Conservation (phyloP, 495 filamentous ascomycete species). For the Apodospora peruviana region DNA sequence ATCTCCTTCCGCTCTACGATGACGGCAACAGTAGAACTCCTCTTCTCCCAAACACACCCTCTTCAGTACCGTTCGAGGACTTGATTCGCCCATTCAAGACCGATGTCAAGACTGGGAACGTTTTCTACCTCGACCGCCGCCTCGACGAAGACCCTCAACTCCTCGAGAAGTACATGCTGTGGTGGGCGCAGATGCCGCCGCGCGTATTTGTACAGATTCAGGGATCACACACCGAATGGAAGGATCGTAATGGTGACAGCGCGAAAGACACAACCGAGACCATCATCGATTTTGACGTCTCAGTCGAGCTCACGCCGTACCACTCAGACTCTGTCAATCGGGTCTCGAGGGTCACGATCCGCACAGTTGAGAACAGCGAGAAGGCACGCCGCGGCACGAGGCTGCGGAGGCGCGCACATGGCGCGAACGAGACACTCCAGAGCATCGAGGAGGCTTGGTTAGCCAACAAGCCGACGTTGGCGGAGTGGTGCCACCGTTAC, state of each 20-base stretch:
- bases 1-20: constrained; percentile 31
- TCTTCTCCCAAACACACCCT: constrained; percentile 9
- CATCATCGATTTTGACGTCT: constrained; percentile 48
- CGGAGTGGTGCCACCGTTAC: constrained; percentile 54
- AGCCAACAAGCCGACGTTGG: constrained; percentile 34
- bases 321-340: constrained; percentile 29
- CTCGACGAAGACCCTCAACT: constrained; percentile 34
- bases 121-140: constrained; percentile 29
- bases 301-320: constrained; percentile 44
- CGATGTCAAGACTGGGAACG: constrained; percentile 23
- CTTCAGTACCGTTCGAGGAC: neutral
- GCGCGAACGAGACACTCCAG: too few species aligned
- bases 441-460: constrained; percentile 32
- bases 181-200: constrained; percentile 38
- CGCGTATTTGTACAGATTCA: constrained; percentile 40
- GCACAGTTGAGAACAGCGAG: constrained; percentile 35
- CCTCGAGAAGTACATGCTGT: constrained; percentile 38
- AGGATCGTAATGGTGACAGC: constrained; percentile 35
- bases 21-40: constrained; percentile 22
- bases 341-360: constrained; percentile 22
- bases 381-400: constrained; percentile 37
- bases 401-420: constrained; percentile 33
- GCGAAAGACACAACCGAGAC: constrained; percentile 37
- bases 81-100: neutral
- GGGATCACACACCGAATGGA: constrained; percentile 46